Evolutionary conservation across 768 basidiomycete species (phyloP).

Genomic region (Trametes coccinea): DNA sequence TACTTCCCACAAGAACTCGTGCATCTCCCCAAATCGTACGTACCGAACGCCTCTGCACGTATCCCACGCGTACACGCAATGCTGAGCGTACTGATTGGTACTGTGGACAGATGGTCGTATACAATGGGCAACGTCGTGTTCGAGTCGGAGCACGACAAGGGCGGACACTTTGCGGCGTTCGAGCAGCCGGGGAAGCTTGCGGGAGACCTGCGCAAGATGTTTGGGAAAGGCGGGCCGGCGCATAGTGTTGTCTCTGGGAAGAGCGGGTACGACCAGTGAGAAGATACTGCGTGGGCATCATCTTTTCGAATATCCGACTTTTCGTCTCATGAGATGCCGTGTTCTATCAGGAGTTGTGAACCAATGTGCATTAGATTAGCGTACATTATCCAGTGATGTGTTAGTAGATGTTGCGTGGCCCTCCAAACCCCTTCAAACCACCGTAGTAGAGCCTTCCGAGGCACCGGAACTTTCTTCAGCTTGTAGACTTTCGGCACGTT

Average conservation of each 20-base stretch:
- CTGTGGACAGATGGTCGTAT: constrained; percentile 43
- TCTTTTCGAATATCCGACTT: too few species aligned
- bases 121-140: constrained; percentile 45
- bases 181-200: constrained; percentile 51
- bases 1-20: constrained; percentile 33
- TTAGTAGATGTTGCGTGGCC: too few species aligned
- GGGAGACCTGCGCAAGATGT: constrained; percentile 56
- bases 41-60: too few species aligned
- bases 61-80: too few species aligned
- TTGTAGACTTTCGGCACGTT: constrained; percentile 16
- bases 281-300: too few species aligned
- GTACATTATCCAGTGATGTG: too few species aligned
- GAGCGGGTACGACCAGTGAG: constrained; percentile 37
- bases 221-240: constrained; percentile 51
- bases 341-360: too few species aligned
- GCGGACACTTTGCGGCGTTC: constrained; percentile 61
- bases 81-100: background rate
- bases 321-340: too few species aligned
- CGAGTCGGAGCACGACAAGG: constrained; percentile 46
- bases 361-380: too few species aligned
- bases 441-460: background rate
- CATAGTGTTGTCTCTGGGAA: constrained; percentile 48
- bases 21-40: constrained; percentile 24
- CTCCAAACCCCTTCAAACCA: background rate
- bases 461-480: background rate